Conservation (phyloP, 345 rosid species). For the Geranium brycei region DNA sequence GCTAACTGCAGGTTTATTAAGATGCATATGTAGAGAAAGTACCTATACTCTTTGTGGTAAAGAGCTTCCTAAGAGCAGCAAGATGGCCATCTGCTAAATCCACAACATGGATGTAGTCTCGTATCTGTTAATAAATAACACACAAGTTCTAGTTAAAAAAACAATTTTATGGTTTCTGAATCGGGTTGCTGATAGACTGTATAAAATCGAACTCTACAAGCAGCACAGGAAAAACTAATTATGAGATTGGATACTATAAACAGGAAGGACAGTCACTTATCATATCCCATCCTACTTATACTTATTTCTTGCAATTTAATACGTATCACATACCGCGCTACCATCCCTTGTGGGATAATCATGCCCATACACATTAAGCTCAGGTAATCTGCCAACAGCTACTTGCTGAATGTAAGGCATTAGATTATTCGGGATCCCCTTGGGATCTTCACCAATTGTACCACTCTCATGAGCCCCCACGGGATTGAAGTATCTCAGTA, state of each 20-base stretch:
- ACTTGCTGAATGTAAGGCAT: slow-evolving; percentile 98
- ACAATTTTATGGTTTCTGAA: not conserved
- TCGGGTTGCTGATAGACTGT: too few relatives aligned
- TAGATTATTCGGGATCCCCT: slow-evolving; percentile 81
- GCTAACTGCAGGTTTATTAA: not conserved
- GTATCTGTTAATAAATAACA: slow-evolving; percentile 31
- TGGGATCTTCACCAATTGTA: slow-evolving; percentile 89
- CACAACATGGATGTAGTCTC: slow-evolving; percentile 94
- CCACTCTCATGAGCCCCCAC: slow-evolving; percentile 96
- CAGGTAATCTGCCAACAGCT: slow-evolving; percentile 83
- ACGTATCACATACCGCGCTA: slow-evolving; percentile 49
- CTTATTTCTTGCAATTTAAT: not conserved
- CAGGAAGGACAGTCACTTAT: not conserved
- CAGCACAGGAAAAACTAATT: too few relatives aligned
- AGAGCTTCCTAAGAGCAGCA: slow-evolving; percentile 66
- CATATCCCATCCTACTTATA: not conserved
- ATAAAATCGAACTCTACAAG: too few relatives aligned
- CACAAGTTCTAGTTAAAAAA: not conserved
- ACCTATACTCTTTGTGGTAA: slow-evolving; percentile 53
- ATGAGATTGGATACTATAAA: not conserved
- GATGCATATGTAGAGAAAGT: not conserved
- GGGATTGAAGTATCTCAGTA: slow-evolving; percentile 88
- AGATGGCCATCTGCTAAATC: slow-evolving; percentile 94
- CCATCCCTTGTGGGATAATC: slow-evolving; percentile 92
- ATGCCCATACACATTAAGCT: slow-evolving; percentile 78